Base-by-base conservation (phyloP, 306 rosid genomes). In the Fragaria nilgerrensis region DNA sequence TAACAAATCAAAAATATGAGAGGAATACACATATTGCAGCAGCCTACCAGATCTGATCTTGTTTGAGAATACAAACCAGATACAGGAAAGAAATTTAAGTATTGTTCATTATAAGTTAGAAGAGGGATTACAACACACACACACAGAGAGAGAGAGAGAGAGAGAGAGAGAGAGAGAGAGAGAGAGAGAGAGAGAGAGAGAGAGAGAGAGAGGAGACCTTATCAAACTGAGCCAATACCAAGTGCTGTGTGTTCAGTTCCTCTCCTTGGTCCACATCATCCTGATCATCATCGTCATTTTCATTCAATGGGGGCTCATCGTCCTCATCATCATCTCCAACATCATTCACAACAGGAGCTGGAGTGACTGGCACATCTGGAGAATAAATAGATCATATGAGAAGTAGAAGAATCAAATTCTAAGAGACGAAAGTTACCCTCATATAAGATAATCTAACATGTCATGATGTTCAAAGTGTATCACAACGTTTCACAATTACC, bases 141-240 rank as follows among this genome's bases (percentile, higher is more conserved):
- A n/a, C n/a, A n/a, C 5, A 19, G 22, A 20, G 34, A 53, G 53
- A 67, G 44, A 7, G 2, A 7, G 45, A 7, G 45, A 7, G 48
- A 62, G 17, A 10, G 27, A 36, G 27, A 52, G 56, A 72, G 23
- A 6, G 45, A 6, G 44, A 7, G 11, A 7, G 44, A 53, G 53
- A 67, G 47, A 63, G 19, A 11, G 29, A 37, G 22, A 52, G 58
- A 72, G 25, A 15, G 29, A 50, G 75, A 76, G 53, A 67, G 47
- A 63, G 19, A 11, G 29, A 37, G 22, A 52, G 58, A 72, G 25
- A 15, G 29, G 75, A 76, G 16, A 90, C 99, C 94, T 95, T 95
- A 80, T 96, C 99, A 87, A 93, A 93, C 88, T 96, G 99, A 48
- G 98, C 99, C 92, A 96, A 80, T 82, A 96, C 99, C 73, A 96